Evolutionary conservation across 345 rosid species (phyloP), one percentile per base, ranked within the genome.

Genomic region (Bruguiera sexangula): DNA sequence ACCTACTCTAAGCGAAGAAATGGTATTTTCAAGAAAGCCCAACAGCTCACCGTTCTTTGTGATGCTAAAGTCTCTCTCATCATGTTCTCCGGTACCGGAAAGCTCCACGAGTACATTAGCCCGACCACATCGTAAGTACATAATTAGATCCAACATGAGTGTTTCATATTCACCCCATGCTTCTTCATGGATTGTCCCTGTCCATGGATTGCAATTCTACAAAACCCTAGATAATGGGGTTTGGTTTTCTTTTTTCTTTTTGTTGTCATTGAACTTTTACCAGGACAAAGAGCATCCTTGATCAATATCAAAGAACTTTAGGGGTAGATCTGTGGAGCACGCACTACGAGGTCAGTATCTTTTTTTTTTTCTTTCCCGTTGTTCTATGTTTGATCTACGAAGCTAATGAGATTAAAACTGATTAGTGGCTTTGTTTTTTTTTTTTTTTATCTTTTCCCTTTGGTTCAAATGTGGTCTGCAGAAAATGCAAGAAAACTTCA

Each of bases 1-100:
- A 87, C 92, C 46, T 87, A 77, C 78, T 87, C 92, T 22, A 85
- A 87, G 78, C 63, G 88, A 24, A 75, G 88, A 64, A 79, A 79
- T 76, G 88, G 92, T 13, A 72, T 87, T 58, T 79, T 84, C 82
- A 87, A 85, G 85, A 87, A 87, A 63, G 92, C 92, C 3, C 78
- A 83, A 20, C 88, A 87, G 64, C 88, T 87, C 73, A 79, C 86
- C 37, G 84, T 85, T 65, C 92, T 87, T 11, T 87, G 92, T 70
- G 92, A 87, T 73, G 92, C 92, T 27, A 78, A 81, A 76, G 86
- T 87, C 62, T 85, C 88, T 72, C 79, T 85, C 16, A 74, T 87
- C 79, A 80, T 85, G 86, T 64, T 84, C 73, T 87, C 92, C 15
- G 63, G 53, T 56, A 75, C 82, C 24, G 84, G 81, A 3, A 81